Evolutionary conservation across 176 grass and related monocot species (phyloP).

Genomic region (Pontederia paniculata): DNA sequence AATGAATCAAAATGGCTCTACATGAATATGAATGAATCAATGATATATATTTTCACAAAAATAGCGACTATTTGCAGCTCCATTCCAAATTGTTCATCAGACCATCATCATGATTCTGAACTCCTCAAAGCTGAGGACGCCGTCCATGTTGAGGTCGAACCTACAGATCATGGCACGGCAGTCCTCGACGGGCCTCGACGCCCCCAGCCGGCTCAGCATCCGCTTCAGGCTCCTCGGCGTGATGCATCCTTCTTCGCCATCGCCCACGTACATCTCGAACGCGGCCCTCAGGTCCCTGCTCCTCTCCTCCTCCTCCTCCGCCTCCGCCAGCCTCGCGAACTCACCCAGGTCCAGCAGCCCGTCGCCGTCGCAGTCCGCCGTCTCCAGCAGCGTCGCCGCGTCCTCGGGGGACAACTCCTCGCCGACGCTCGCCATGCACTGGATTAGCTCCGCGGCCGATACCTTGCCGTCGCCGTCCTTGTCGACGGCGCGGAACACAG

Average conservation of each 20-base stretch:
- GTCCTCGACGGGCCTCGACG: conserved; percentile 21
- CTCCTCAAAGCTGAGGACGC: conserved; percentile 38
- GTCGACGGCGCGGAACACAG: conserved; percentile 34
- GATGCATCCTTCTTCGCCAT: conserved; percentile 3
- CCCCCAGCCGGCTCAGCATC: conserved; percentile 26
- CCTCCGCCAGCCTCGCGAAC: conserved; percentile 19
- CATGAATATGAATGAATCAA: no score
- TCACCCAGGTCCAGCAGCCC: conserved; percentile 23
- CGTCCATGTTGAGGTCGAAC: conserved; percentile 45
- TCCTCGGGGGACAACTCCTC: conserved; percentile 26
- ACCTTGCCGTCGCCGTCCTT: conserved; percentile 41
- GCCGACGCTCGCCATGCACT: conserved; percentile 16
- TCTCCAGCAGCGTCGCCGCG: conserved; percentile 21
- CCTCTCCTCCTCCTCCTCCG: conserved; percentile 22
- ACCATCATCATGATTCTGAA: conserved; percentile 45
- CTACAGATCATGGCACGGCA: conserved; percentile 46
- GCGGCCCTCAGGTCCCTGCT: conserved; percentile 21
- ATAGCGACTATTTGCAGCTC: no score
- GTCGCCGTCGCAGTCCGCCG: conserved; percentile 27
- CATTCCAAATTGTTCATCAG: no score
- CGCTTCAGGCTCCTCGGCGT: conserved; percentile 40
- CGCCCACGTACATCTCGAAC: conserved; percentile 38
- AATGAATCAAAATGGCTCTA: no score
- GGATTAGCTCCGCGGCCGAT: conserved; percentile 26
- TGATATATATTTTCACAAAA: no score